Conservation (phyloP, 129 eudicot genomes). For the Flaveria sonorensis region DNA sequence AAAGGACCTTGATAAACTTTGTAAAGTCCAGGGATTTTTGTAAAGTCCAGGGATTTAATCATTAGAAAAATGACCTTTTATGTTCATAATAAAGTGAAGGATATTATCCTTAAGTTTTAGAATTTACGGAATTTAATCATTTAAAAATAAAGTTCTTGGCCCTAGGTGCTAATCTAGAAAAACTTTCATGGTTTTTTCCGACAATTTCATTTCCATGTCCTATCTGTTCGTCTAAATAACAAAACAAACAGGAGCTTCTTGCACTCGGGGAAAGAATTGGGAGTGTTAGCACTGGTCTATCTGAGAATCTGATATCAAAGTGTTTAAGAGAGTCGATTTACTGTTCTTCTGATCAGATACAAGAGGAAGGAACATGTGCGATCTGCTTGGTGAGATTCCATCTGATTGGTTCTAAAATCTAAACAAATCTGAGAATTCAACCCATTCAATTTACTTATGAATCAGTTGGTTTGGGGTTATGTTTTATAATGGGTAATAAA, state of each 20-base stretch:
- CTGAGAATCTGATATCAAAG: constrained; percentile 47
- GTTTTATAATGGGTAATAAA: background rate
- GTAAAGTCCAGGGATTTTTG: background rate
- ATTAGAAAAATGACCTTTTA: background rate
- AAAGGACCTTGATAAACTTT: background rate
- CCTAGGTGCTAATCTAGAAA: background rate
- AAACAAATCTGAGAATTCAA: background rate
- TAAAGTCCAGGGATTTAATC: background rate
- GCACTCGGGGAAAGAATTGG: constrained; percentile 74
- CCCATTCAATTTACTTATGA: background rate
- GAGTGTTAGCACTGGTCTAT: constrained; percentile 61
- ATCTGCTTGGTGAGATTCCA: constrained; percentile 66
- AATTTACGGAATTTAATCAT: background rate
- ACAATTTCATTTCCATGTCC: background rate
- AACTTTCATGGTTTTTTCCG: background rate
- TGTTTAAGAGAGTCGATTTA: constrained; percentile 53
- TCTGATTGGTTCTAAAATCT: background rate
- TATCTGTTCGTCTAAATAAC: background rate
- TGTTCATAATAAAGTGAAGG: background rate
- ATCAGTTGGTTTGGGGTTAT: background rate
- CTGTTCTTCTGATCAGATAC: constrained; percentile 53
- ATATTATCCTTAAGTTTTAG: background rate
- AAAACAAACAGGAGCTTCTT: constrained; percentile 61
- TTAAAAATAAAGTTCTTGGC: background rate
- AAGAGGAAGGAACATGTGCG: constrained; percentile 60